Evolutionary conservation across 352 stramenopile genomes (phyloP).

Genomic region (Phytophthora fragariaefolia): DNA sequence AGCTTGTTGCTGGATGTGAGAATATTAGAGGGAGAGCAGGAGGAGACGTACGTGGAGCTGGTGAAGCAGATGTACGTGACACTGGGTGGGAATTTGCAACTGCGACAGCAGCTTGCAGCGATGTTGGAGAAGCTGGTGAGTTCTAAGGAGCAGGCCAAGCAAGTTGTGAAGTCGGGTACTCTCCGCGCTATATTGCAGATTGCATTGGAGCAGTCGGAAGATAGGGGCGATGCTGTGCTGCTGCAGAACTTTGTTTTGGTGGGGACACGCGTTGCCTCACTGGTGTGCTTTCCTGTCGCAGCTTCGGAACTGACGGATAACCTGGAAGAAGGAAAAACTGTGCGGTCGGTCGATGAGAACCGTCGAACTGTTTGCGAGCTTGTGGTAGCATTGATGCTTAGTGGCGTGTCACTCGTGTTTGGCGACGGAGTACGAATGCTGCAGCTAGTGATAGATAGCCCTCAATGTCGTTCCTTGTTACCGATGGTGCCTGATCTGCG

Average conservation of each 20-base stretch:
- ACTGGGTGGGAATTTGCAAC: slow-evolving; percentile 24
- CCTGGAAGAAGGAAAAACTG: not conserved
- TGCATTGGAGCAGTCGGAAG: slow-evolving; percentile 35
- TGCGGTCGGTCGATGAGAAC: not conserved
- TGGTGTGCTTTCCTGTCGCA: slow-evolving; percentile 33
- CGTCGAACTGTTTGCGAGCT: slow-evolving; percentile 44
- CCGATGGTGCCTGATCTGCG: slow-evolving; percentile 52
- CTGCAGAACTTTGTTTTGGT: slow-evolving; percentile 29
- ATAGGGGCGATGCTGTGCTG: slow-evolving; percentile 6
- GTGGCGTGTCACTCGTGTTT: slow-evolving; percentile 56
- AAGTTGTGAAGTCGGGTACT: slow-evolving; percentile 41
- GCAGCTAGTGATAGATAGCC: slow-evolving; percentile 62
- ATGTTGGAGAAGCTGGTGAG: slow-evolving; percentile 38
- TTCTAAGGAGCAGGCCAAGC: slow-evolving; percentile 63
- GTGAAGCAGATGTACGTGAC: slow-evolving; percentile 84
- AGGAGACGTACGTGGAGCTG: slow-evolving; percentile 45
- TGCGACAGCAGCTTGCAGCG: slow-evolving; percentile 43
- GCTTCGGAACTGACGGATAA: not conserved
- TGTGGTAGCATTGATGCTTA: slow-evolving; percentile 66
- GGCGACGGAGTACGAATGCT: slow-evolving; percentile 63
- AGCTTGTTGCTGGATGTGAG: slow-evolving; percentile 25
- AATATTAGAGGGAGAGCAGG: slow-evolving; percentile 15
- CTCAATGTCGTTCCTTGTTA: slow-evolving; percentile 34
- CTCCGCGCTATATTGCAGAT: slow-evolving; percentile 59
- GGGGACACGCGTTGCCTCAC: slow-evolving; percentile 29